Conservation (phyloP, 345 rosid genomes). For the Excoecaria agallocha region DNA sequence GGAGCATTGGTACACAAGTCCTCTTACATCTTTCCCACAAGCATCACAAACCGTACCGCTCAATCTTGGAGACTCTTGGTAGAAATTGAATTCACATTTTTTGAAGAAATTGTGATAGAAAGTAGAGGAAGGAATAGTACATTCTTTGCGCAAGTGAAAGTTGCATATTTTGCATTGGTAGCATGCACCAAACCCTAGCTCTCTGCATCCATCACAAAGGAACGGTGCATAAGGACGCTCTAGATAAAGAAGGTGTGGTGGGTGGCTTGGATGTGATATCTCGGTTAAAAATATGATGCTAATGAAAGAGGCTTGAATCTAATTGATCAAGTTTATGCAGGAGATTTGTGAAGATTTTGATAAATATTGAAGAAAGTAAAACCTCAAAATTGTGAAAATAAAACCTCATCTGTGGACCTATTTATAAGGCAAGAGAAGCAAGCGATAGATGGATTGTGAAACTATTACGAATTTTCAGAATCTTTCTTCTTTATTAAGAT, state of each 20-base stretch:
- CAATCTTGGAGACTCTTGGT: conserved; percentile 22
- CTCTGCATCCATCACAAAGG: conserved; percentile 50
- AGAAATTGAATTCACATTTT: conserved; percentile 37
- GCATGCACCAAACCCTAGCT: conserved; percentile 44
- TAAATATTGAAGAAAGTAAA: too few species aligned
- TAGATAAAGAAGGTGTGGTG: conserved; percentile 39
- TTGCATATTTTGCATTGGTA: conserved; percentile 40
- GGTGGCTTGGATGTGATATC: conserved; percentile 21
- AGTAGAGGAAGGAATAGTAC: conserved; percentile 26
- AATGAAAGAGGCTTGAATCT: too few species aligned
- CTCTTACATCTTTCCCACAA: conserved; percentile 33
- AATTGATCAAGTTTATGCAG: too few species aligned
- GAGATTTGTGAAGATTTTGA: too few species aligned
- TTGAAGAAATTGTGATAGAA: conserved; percentile 37
- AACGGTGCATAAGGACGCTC: conserved; percentile 43
- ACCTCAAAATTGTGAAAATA: too few species aligned
- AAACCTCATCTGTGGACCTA: too few species aligned
- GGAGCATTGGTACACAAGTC: conserved; percentile 35
- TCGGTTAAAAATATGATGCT: background rate
- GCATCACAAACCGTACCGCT: conserved; percentile 35
- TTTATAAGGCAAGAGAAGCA: too few species aligned
- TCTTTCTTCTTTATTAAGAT: too few species aligned
- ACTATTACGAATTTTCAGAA: too few species aligned
- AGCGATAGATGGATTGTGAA: too few species aligned
- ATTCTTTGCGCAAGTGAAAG: conserved; percentile 44